Base-by-base conservation (phyloP, 2,329 filamentous ascomycete genomes). In the Trichothecium roseum region DNA sequence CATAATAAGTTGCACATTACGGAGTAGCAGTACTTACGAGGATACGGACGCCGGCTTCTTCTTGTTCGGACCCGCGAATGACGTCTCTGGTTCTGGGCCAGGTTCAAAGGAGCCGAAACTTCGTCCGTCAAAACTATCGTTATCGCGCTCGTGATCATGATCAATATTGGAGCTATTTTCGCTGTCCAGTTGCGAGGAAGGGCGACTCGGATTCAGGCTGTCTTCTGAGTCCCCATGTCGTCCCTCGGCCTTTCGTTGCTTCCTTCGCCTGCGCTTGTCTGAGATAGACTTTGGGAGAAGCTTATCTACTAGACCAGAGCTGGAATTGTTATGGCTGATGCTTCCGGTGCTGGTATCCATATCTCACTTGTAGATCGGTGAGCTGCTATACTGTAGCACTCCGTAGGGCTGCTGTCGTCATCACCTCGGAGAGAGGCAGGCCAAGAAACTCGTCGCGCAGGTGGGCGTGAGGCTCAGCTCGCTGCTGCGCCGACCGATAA, bases 251-350 rank as follows among this genome's bases (percentile, higher is more conserved):
- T n/a, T 14, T 14, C 24, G 26, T n/a, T 32, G 14, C 51, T 62
- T 68, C 53, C 60, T 67, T 38, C 60, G 61, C 32, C 66, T 62
- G 32, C 68, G 64, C 47, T 66, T 70, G 32, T 60, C 59, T 18
- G 58, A 55, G 36, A 76, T 62, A 27, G 63, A 59, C 48, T 68
- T 72, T 35, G 70, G 63, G 26, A 78, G 53, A 20, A 77, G 60
- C 54, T 72, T 75, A 38, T 59, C 62, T 30, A 73, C n/a, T 24
- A 24, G 20, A 24, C 20, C 20, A 10, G 20, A 24, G 20, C 20
- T 24, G 20, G 20, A 24, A 24, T 24, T 24, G 10, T 24, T 24
- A 24, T 24, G 20, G 20, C 20, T 24, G 20, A 24, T 6, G 13
- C 20, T 18, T n/a, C 30, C 28, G 36, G 28, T 31, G 12, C 30